Evolutionary conservation across 2,329 filamentous ascomycete species (phyloP), one percentile per base, ranked within the genome.

Genomic region (Claviceps sp.): DNA sequence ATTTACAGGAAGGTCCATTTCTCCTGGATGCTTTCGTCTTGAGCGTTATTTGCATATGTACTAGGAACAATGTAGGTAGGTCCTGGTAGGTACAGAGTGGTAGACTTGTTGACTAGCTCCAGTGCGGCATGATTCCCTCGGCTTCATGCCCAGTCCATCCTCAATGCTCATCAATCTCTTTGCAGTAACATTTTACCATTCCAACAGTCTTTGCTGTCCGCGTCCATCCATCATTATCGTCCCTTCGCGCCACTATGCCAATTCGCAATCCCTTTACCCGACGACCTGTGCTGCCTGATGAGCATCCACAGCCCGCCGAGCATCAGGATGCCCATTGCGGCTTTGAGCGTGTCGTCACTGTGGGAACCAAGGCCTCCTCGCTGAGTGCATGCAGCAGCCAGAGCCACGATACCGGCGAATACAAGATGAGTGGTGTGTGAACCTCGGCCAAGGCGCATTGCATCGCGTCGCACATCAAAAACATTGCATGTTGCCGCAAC

Each of bases 401-500:
- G 61, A 79, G 80, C 64, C 73, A 74, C 51, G 82, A 86, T 58
- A 83, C 75, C 39, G 81, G 80, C 57, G 85, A 88, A 65, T 89
- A 88, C 70, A 87, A 89, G 69, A 78, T 89, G 78, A 87, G 84
- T 68, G 85, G 85, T 88, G 78, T 62, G 81, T 68, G 47, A 55
- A 53, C 34, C 50, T 24, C 42, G 41, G 11, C 41, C 19, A 14
- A 14, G 4, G 4, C 11, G 24, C 43, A 34, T 46, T 30, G 43
- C 43, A 16, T 44, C 40, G 48, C 39, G 2, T 50, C 24, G 47
- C 47, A 26, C 30, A 30, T 45, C 17, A 11, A 43, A 17, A 22
- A 43, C 41, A 50, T 8, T 14, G 8, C 26, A 38, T 22, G n/a
- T 17, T 19, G 39, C 22, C 58, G 62, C 54, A n/a, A 13, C 19